These are phyloP conservation scores for Hsuehochloa calcarea DNA, from an alignment of 176 grass and related monocot species.

Conservation along the genomic window DNA sequence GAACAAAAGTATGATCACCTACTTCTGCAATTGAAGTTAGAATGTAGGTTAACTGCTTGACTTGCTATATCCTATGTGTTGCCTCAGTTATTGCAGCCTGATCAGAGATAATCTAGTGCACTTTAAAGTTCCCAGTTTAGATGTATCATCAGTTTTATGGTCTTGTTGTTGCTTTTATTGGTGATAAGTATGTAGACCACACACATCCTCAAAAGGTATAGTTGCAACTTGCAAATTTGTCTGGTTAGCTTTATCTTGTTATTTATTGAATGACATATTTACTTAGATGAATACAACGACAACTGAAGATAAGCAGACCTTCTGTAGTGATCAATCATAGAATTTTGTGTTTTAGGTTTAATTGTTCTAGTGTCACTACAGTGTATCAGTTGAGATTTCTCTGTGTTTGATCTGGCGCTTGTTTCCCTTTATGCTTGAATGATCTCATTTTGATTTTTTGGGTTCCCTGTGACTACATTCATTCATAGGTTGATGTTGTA, in stretches of 20 bases:
- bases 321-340: neutral
- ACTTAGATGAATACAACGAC: neutral
- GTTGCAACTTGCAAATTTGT: neutral
- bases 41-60: neutral
- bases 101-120: neutral
- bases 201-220: neutral
- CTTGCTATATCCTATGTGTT: neutral
- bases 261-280: neutral
- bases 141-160: neutral
- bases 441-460: neutral
- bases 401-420: neutral
- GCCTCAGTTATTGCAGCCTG: neutral
- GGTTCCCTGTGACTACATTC: neutral
- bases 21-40: neutral
- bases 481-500: conserved; percentile 11
- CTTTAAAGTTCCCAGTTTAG: neutral
- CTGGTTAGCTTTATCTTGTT: neutral
- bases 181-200: neutral
- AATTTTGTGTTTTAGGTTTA: neutral
- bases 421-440: neutral
- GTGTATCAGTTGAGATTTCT: neutral
- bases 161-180: neutral
- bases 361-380: neutral
- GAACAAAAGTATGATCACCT: neutral
- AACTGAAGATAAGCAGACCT: neutral